These are phyloP conservation scores for Retiboletus fuscus DNA, from an alignment of 1,284 basidiomycete species.

Conservation along the genomic window DNA sequence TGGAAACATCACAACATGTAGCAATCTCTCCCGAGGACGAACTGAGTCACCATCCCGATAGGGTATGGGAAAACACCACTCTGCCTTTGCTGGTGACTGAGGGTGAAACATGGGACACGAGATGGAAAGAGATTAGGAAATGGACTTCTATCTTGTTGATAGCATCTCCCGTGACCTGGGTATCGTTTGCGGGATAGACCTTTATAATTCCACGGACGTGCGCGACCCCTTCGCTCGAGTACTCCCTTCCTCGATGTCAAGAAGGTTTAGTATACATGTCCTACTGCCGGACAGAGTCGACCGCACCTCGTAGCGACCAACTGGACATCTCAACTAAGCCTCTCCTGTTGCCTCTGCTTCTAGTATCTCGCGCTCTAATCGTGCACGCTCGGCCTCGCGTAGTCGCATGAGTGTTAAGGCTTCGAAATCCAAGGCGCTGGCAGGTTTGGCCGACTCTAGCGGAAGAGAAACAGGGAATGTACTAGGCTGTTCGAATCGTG, in stretches of 20 bases:
- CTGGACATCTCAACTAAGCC: slow-evolving; percentile 16
- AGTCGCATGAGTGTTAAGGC: slow-evolving; percentile 84
- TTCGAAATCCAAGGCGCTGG: slow-evolving; percentile 71
- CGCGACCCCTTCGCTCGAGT: neutral
- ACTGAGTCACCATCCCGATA: neutral
- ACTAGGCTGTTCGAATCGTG: slow-evolving; percentile 35
- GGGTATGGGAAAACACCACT: slow-evolving; percentile 2
- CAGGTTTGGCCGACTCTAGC: slow-evolving; percentile 42
- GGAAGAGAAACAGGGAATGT: slow-evolving; percentile 37
- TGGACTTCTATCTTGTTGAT: slow-evolving; percentile 46
- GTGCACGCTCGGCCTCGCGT: slow-evolving; percentile 81
- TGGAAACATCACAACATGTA: slow-evolving; percentile 2
- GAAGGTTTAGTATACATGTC: neutral
- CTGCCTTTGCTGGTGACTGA: slow-evolving; percentile 2
- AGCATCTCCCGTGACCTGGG: slow-evolving; percentile 45
- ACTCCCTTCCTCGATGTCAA: neutral
- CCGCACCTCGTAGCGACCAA: slow-evolving; percentile 29
- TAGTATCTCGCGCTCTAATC: slow-evolving; percentile 80
- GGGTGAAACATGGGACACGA: slow-evolving; percentile 31
- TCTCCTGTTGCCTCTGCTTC: slow-evolving; percentile 66
- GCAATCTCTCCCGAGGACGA: slow-evolving; percentile 14
- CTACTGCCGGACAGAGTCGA: slow-evolving; percentile 4
- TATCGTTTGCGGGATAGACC: slow-evolving; percentile 40
- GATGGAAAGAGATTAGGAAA: slow-evolving; percentile 46
- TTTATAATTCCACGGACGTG: neutral